Evolutionary conservation across 2,329 filamentous ascomycete species (phyloP), one percentile per base, ranked within the genome.

Genomic region (Fusarium sp.): DNA sequence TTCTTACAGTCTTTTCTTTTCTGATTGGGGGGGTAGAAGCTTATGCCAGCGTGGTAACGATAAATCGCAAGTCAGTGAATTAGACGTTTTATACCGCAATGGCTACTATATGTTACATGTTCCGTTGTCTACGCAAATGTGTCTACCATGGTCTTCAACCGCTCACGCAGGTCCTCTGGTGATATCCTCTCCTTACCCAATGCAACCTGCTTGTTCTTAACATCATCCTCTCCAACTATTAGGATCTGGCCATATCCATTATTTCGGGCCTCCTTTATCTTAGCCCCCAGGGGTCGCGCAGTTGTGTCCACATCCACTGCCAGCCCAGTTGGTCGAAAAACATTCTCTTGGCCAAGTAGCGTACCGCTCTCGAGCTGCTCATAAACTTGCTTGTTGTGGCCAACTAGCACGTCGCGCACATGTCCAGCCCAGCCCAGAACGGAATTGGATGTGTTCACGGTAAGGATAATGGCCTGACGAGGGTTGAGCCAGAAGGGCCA

Each of bases 401-500:
- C 84, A 29, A 82, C 74, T 5, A 88, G 77, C 6, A 84, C 72
- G 43, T 83, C 76, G 53, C 81, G 79, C 6, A 80, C 75, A 37
- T 76, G 73, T 54, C 72, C 78, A 19, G 77, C 83, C 79, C 76
- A 84, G 1, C 73, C 73, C 9, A 88, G 57, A 1, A 88, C 80
- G 1, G 80, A 77, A 4, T 79, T 76, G 5, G 80, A 82, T 44
- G 87, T 81, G 68, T 90, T 92, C 49, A 94, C 82, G 0, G 90
- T 90, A 29, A 95, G 75, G 52, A 96, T 83, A 41, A 89, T 85
- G 37, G 86, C 88, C 71, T 95, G 93, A 6, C 87, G 85, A 1
- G 92, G 92, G 51, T 90, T 93, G 9, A 96, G 80, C 93, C 92
- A 96, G 73, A 96, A 94, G 4, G 92, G 92, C 86, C 91, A 96